A percentile compares a stretch with the other conserved stretches of the same genome.
Conservation (phyloP, 306 rosid genomes). For the Senna siamea region DNA sequence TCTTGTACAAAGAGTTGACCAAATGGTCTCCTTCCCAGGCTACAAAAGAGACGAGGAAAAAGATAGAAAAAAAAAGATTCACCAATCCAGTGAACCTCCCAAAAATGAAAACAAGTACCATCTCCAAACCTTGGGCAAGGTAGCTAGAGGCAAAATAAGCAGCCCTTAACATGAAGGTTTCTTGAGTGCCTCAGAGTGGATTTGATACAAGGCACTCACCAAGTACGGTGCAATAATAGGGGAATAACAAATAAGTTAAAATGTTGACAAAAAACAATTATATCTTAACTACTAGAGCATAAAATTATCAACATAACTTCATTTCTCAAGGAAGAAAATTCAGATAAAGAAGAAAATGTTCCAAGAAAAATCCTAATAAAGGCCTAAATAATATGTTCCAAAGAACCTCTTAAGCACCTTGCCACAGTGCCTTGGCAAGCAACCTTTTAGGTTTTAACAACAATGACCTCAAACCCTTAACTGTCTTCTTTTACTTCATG, state of each 20-base stretch:
- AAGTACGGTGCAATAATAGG: not conserved
- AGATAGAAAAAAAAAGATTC: too few relatives aligned
- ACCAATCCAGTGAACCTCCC: too few relatives aligned
- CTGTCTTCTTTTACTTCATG: not conserved
- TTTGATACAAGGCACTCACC: not conserved
- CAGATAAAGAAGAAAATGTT: not conserved
- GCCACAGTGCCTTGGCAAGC: slow-evolving; percentile 10
- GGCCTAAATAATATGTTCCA: not conserved
- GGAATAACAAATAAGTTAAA: not conserved
- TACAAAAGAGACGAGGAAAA: too few relatives aligned
- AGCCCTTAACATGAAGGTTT: not conserved
- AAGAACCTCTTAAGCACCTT: slow-evolving; percentile 2
- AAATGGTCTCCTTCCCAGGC: too few relatives aligned
- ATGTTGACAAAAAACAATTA: not conserved
- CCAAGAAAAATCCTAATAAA: not conserved
- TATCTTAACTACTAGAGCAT: not conserved
- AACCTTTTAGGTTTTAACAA: slow-evolving; percentile 3
- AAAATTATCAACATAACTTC: not conserved
- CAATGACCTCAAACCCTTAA: slow-evolving; percentile 25
- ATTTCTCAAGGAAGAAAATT: not conserved
- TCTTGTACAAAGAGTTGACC: too few relatives aligned
- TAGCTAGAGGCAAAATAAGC: too few relatives aligned
- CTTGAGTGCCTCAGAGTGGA: not conserved
- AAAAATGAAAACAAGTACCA: too few relatives aligned
- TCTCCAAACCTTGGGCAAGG: too few relatives aligned